Percentiles rank a stretch among this genome's conserved stretches.
phyloP scores from a whole-genome alignment of 2,329 filamentous ascomycete species.

The Neurospora sp. region DNA sequence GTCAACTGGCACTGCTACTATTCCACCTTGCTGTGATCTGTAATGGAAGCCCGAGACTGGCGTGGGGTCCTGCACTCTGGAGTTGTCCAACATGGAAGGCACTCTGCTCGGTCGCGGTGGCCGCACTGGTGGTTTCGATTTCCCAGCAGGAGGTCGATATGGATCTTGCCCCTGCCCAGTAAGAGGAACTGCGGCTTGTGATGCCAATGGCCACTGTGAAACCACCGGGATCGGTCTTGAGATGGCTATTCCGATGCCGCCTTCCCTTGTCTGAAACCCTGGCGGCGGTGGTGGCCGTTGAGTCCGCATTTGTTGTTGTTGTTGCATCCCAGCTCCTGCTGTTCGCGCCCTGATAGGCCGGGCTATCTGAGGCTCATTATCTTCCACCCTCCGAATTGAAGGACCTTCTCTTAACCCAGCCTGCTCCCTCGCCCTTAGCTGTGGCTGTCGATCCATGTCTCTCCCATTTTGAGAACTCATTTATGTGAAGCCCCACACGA shows the following conservation, averaged over 20 bases:
- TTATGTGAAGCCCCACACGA: constrained; percentile 25
- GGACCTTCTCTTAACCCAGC: constrained; percentile 27
- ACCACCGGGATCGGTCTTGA: constrained; percentile 39
- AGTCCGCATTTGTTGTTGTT: constrained; percentile 16
- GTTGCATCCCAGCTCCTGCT: constrained; percentile 15
- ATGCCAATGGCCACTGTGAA: constrained; percentile 45
- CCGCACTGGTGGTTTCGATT: constrained; percentile 43
- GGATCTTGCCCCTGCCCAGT: constrained; percentile 26
- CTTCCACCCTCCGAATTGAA: constrained; percentile 15
- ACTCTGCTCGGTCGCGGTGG: constrained; percentile 52
- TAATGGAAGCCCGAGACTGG: constrained; percentile 39
- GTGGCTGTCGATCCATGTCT: constrained; percentile 37
- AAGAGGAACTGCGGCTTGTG: constrained; percentile 26
- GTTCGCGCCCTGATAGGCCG: constrained; percentile 22
- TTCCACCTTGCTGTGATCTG: constrained; percentile 26
- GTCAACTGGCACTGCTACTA: constrained; percentile 5
- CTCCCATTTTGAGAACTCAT: constrained; percentile 51
- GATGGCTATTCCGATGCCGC: constrained; percentile 36
- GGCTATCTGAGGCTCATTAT: constrained; percentile 20
- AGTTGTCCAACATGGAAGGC: constrained; percentile 48
- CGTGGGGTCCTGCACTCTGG: constrained; percentile 45
- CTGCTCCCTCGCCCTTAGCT: constrained; percentile 41
- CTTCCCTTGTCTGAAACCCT: constrained; percentile 28
- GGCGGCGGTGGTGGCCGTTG: constrained; percentile 25
- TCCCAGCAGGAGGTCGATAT: constrained; percentile 42